Conservation (phyloP, 2,329 filamentous ascomycete species). For the Aspergillus sclerotialis region DNA sequence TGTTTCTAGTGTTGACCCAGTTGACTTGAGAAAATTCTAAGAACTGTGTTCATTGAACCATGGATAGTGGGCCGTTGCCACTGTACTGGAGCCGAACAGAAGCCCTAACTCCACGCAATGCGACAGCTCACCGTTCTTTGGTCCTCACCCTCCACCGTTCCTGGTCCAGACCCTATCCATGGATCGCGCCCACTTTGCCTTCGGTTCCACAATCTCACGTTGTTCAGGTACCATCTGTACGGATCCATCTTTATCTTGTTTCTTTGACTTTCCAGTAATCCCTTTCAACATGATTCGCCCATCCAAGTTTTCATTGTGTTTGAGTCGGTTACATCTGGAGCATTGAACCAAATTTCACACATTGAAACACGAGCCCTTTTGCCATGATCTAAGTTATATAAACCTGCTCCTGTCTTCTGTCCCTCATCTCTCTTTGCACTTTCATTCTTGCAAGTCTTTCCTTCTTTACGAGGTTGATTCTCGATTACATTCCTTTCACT, state of each 20-base stretch:
- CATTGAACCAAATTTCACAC: background rate
- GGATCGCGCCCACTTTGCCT: background rate
- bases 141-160: conserved; percentile 8
- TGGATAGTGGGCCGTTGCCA: conserved; percentile 1
- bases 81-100: conserved; percentile 3
- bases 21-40: background rate
- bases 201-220: background rate
- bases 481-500: conserved; percentile 9
- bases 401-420: conserved; percentile 1
- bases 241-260: background rate
- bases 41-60: background rate
- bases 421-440: conserved; percentile 8
- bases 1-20: background rate
- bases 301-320: background rate
- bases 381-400: conserved; percentile 2
- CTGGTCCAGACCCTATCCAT: background rate
- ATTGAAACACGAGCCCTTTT: background rate
- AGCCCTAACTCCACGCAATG: conserved; percentile 4
- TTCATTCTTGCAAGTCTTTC: conserved; percentile 9
- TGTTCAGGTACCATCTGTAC: background rate
- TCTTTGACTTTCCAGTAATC: background rate
- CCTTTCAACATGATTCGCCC: background rate
- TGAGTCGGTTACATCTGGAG: background rate
- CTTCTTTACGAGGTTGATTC: conserved; percentile 18
- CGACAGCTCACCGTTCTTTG: background rate